These are phyloP conservation scores for Ananas comosus DNA, from an alignment of 176 grass and related monocot species.

Conservation along the genomic window DNA sequence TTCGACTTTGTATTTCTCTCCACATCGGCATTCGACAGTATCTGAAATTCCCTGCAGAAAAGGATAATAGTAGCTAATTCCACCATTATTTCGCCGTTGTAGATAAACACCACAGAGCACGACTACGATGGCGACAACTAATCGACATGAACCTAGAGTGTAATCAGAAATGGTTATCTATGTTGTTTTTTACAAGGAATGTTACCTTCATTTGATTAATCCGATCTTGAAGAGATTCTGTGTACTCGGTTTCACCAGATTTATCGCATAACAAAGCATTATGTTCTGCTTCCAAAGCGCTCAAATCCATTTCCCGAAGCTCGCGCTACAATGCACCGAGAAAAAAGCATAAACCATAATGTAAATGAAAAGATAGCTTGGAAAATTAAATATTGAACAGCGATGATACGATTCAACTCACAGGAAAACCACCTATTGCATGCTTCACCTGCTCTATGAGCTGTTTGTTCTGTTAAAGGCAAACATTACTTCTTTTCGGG, in stretches of 20 bases:
- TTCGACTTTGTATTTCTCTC: slow-evolving; percentile 56
- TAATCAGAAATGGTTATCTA: background rate
- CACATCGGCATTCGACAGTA: slow-evolving; percentile 53
- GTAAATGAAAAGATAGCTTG: background rate
- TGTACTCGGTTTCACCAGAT: slow-evolving; percentile 57
- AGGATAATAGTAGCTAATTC: background rate
- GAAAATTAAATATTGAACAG: slow-evolving; percentile 6
- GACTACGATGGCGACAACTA: background rate
- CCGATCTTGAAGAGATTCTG: slow-evolving; percentile 44
- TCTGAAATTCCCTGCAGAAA: slow-evolving; percentile 41
- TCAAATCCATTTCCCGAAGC: slow-evolving; percentile 51
- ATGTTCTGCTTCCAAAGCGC: slow-evolving; percentile 52
- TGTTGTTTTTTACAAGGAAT: background rate
- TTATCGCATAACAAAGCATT: slow-evolving; percentile 60
- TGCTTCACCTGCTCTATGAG: slow-evolving; percentile 44
- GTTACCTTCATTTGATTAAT: slow-evolving; percentile 68
- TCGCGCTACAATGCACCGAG: slow-evolving; percentile 34
- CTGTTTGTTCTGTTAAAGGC: slow-evolving; percentile 42
- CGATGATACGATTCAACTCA: slow-evolving; percentile 21
- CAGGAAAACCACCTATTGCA: slow-evolving; percentile 38
- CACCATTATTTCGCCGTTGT: background rate
- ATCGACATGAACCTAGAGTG: background rate
- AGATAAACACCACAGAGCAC: background rate
- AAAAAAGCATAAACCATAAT: slow-evolving; percentile 8
- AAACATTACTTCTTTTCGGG: background rate